These are phyloP conservation scores for Alternaria ethzedia DNA, from an alignment of 2,329 filamentous ascomycete genomes.

Conservation along the genomic window DNA sequence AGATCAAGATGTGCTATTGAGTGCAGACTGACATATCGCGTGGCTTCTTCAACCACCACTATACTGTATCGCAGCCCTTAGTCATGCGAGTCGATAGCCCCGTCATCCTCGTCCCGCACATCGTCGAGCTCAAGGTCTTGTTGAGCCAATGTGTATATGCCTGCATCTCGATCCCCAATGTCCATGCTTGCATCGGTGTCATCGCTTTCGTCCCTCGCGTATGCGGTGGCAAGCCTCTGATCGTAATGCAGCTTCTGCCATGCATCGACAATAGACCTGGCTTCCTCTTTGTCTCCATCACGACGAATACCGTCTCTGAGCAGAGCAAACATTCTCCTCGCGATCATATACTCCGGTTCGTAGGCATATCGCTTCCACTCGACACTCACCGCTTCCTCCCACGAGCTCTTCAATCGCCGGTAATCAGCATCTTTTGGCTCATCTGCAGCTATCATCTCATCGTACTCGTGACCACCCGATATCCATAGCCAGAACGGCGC, in stretches of 20 bases:
- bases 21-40: neutral
- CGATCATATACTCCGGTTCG: conserved; percentile 23
- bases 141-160: neutral
- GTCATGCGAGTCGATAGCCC: neutral
- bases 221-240: neutral
- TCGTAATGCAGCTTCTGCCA: neutral
- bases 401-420: conserved; percentile 17
- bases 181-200: neutral
- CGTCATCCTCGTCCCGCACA: neutral
- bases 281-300: neutral
- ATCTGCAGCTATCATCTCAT: conserved; percentile 22
- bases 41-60: neutral
- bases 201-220: neutral
- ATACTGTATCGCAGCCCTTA: neutral
- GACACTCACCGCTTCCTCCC: conserved; percentile 16
- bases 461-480: neutral
- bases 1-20: neutral
- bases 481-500: conserved; percentile 29
- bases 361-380: conserved; percentile 32
- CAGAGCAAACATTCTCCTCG: neutral
- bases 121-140: neutral
- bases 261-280: neutral
- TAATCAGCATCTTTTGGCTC: neutral
- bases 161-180: neutral
- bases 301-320: neutral